A percentile compares a stretch with the other conserved stretches of the same genome.
These are phyloP conservation scores for Trichoderma afroharzianum DNA, from an alignment of 2,329 filamentous ascomycete species.

Conservation along the genomic window DNA sequence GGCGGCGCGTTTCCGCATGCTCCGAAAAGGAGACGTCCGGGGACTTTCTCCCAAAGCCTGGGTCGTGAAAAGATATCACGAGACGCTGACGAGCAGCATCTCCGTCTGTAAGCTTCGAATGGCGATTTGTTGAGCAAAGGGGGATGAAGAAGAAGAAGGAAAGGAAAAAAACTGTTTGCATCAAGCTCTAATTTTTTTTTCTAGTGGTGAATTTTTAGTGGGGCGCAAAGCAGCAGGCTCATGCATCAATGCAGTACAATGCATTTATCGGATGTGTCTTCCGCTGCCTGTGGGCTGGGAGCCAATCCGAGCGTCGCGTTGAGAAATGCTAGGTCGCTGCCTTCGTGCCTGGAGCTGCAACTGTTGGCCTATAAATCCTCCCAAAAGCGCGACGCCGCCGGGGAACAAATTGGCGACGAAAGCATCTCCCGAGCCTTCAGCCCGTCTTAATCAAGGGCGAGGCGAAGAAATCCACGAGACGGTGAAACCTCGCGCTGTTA, in stretches of 20 bases:
- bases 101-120: slow-evolving; percentile 98
- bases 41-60: slow-evolving; percentile 99
- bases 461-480: background rate
- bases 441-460: background rate
- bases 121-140: slow-evolving; percentile 99
- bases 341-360: slow-evolving; percentile 17
- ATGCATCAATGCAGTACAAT: slow-evolving; percentile 21
- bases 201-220: slow-evolving; percentile 18
- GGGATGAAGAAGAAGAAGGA: slow-evolving; percentile 50
- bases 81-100: slow-evolving; percentile 37
- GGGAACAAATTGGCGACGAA: background rate
- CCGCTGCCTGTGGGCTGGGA: background rate
- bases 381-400: slow-evolving; percentile 12
- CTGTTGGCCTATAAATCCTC: slow-evolving; percentile 8
- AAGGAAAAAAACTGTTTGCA: slow-evolving; percentile 20
- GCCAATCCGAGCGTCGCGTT: slow-evolving; percentile 28
- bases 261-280: slow-evolving; percentile 19
- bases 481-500: slow-evolving; percentile 3
- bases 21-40: slow-evolving; percentile 69
- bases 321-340: slow-evolving; percentile 18
- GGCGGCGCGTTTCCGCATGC: slow-evolving; percentile 97
- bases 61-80: slow-evolving; percentile 25
- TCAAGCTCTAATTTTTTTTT: slow-evolving; percentile 26
- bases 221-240: slow-evolving; percentile 19
- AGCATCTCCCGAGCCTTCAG: background rate